These are phyloP conservation scores for Sphaceloma murrayae DNA, from an alignment of 2,329 filamentous ascomycete genomes.

Conservation along the genomic window DNA sequence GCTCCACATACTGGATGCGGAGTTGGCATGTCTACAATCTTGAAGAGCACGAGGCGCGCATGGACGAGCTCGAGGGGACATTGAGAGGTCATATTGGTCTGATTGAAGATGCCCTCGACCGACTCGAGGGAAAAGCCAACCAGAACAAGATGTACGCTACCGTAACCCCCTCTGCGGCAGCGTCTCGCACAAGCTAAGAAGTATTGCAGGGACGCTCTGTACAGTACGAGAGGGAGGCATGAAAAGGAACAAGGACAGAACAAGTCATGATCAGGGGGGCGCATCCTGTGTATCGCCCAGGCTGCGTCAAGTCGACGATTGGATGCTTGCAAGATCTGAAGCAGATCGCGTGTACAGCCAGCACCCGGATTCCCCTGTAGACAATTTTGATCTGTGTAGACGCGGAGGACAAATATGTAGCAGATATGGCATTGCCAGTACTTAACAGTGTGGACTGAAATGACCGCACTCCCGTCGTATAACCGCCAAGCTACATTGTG, in stretches of 20 bases:
- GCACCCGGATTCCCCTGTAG: too few species aligned
- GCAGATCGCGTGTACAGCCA: too few species aligned
- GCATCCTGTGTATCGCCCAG: neutral
- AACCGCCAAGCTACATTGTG: slow-evolving; percentile 2
- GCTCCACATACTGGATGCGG: slow-evolving; percentile 19
- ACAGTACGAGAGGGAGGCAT: slow-evolving; percentile 24
- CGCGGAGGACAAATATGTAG: too few species aligned
- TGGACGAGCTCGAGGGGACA: slow-evolving; percentile 41
- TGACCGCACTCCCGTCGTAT: slow-evolving; percentile 3
- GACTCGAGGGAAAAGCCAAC: slow-evolving; percentile 34
- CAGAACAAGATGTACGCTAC: slow-evolving; percentile 31
- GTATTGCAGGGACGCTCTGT: slow-evolving; percentile 22
- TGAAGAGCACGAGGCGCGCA: slow-evolving; percentile 40
- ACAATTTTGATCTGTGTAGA: neutral
- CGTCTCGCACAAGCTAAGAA: slow-evolving; percentile 1
- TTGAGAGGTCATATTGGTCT: slow-evolving; percentile 39
- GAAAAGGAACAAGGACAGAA: slow-evolving; percentile 22
- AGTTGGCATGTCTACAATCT: slow-evolving; percentile 35
- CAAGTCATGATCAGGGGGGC: slow-evolving; percentile 6
- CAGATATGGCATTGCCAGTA: neutral
- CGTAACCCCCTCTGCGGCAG: slow-evolving; percentile 6
- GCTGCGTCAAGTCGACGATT: too few species aligned
- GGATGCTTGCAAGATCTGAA: too few species aligned
- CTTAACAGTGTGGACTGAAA: neutral
- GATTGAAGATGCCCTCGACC: slow-evolving; percentile 39